Evolutionary conservation across 2,329 filamentous ascomycete species (phyloP).

Genomic region (Neonectria ditissima): DNA sequence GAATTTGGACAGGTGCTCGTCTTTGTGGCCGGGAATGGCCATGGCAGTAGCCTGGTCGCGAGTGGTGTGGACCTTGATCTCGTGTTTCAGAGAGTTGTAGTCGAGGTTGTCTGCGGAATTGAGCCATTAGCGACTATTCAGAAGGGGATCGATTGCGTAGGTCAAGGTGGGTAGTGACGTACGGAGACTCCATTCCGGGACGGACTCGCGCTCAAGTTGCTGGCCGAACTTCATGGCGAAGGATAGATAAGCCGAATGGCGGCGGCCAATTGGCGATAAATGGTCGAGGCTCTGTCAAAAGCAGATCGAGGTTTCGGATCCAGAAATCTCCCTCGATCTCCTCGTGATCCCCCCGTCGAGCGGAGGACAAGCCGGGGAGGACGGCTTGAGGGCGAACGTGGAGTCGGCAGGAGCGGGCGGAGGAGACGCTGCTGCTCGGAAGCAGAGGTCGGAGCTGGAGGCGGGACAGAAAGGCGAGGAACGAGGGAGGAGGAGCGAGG

Average conservation of each 20-base stretch:
- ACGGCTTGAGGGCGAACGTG: constrained; percentile 12
- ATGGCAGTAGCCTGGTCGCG: constrained; percentile 76
- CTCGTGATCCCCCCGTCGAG: constrained; percentile 14
- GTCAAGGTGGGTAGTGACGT: constrained; percentile 45
- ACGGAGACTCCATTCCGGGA: constrained; percentile 86
- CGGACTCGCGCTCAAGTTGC: constrained; percentile 78
- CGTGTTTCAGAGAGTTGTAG: constrained; percentile 87
- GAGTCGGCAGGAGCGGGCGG: constrained; percentile 14
- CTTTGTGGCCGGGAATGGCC: constrained; percentile 78
- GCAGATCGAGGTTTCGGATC: constrained; percentile 5
- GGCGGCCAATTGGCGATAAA: constrained; percentile 15
- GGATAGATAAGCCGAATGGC: constrained; percentile 2
- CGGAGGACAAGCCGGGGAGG: constrained; percentile 18
- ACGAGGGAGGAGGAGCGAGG: constrained; percentile 3
- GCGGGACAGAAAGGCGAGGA: background rate
- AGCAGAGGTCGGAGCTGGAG: constrained; percentile 7
- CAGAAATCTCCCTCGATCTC: constrained; percentile 19
- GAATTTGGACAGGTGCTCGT: constrained; percentile 70
- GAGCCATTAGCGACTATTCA: constrained; percentile 15
- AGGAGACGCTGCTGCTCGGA: constrained; percentile 11
- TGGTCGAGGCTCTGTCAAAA: background rate
- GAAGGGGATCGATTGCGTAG: background rate
- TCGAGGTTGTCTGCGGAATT: constrained; percentile 79
- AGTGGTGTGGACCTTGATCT: constrained; percentile 85
- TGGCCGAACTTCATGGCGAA: constrained; percentile 56